These are phyloP conservation scores for Solanum sejunctum DNA, from an alignment of 257 asterid genomes.

Conservation along the genomic window DNA sequence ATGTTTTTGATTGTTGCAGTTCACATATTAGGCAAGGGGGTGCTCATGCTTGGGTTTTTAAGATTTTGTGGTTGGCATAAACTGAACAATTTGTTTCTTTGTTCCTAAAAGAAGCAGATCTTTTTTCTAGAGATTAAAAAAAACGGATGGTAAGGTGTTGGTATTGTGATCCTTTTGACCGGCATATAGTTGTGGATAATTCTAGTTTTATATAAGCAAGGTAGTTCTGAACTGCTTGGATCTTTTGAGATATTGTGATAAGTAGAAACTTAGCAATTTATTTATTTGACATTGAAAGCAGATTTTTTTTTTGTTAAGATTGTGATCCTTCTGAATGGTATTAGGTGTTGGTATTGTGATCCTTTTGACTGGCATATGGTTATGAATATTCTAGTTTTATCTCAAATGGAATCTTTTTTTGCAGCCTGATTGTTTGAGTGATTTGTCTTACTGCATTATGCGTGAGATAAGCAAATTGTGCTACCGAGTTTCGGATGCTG, in stretches of 20 bases:
- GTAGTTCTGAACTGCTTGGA: not conserved
- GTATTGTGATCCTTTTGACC: not conserved
- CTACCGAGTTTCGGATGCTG: conserved; percentile 60
- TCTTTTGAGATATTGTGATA: too few relatives aligned
- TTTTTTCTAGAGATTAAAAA: not conserved
- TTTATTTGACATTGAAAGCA: too few relatives aligned
- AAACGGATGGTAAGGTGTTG: not conserved
- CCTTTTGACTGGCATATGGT: not conserved
- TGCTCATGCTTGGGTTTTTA: not conserved
- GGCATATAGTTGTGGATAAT: not conserved
- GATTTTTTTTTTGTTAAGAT: too few relatives aligned
- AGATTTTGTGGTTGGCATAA: not conserved
- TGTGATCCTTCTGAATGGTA: not conserved
- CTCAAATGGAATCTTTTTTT: not conserved
- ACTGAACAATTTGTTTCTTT: not conserved
- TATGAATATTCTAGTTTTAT: not conserved
- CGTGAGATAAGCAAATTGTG: conserved; percentile 51
- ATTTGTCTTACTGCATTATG: conserved; percentile 69
- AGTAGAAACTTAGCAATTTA: too few relatives aligned
- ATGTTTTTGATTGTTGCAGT: not conserved
- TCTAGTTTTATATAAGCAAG: not conserved
- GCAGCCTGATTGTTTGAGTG: conserved; percentile 86
- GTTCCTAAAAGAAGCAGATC: not conserved
- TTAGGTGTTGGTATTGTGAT: not conserved
- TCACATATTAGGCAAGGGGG: not conserved